Conservation (phyloP, 768 basidiomycete species). For the Trametes cubensis region DNA sequence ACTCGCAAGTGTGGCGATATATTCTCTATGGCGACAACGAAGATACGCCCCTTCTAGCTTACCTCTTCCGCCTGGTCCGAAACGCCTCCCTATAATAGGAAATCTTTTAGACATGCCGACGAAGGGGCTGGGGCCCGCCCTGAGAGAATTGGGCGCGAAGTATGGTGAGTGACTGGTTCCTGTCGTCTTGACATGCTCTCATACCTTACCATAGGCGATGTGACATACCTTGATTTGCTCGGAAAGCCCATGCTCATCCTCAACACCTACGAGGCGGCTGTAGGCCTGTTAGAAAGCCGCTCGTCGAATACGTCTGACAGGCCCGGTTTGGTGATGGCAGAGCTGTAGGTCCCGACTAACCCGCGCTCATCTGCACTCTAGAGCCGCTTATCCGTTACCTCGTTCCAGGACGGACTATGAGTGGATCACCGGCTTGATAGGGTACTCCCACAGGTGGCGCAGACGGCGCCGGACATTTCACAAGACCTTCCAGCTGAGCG, state of each 20-base stretch:
- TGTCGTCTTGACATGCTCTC: not conserved
- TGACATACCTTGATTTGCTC: conserved; percentile 65
- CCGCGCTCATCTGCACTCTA: too few species aligned
- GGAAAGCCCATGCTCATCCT: conserved; percentile 71
- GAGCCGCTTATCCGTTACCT: too few species aligned
- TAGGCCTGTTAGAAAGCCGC: conserved; percentile 69
- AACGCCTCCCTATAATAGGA: conserved; percentile 26
- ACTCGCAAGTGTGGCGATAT: too few species aligned
- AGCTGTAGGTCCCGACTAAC: conserved; percentile 51
- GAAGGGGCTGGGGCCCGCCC: conserved; percentile 17
- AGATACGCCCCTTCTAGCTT: not conserved
- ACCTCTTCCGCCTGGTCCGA: conserved; percentile 29
- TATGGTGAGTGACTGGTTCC: conserved; percentile 16
- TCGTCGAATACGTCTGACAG: conserved; percentile 77
- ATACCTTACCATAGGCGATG: conserved; percentile 46
- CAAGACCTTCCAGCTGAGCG: conserved; percentile 2
- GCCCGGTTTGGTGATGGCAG: conserved; percentile 67
- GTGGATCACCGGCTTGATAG: conserved; percentile 7
- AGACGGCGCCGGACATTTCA: conserved; percentile 8
- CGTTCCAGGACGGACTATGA: not conserved
- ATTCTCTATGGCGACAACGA: not conserved
- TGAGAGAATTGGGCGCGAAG: conserved; percentile 20
- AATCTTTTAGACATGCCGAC: conserved; percentile 28
- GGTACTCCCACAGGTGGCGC: conserved; percentile 5
- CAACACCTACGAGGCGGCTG: conserved; percentile 57